Conservation (phyloP, 78 protist genomes). For the Polysphondylium violaceum region DNA sequence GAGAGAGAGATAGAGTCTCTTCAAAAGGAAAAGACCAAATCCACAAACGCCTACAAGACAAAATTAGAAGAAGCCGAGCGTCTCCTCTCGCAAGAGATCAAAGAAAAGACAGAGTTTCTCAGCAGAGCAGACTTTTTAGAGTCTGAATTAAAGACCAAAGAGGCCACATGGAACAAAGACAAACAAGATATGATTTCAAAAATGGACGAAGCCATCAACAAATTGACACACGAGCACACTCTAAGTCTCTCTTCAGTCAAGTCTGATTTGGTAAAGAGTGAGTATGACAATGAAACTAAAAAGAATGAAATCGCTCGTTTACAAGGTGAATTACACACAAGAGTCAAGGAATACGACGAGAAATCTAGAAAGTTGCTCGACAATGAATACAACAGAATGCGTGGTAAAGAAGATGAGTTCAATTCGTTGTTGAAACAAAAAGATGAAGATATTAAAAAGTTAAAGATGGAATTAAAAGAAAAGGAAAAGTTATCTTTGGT, state of each 20-base stretch:
- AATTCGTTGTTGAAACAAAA: neutral
- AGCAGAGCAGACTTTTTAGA: neutral
- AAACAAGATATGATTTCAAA: neutral
- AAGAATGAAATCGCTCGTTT: slow-evolving; percentile 31
- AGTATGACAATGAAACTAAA: slow-evolving; percentile 6
- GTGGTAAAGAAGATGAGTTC: slow-evolving; percentile 47
- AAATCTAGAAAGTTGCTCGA: slow-evolving; percentile 39
- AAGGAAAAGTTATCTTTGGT: slow-evolving; percentile 43
- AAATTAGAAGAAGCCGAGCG: slow-evolving; percentile 8
- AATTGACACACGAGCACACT: slow-evolving; percentile 38
- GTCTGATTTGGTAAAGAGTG: neutral
- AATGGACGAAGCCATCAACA: slow-evolving; percentile 16
- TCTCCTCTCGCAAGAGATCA: neutral
- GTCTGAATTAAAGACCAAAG: slow-evolving; percentile 39
- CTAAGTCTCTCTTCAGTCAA: neutral
- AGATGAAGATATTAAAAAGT: slow-evolving; percentile 65
- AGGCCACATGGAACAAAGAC: slow-evolving; percentile 3
- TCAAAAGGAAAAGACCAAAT: neutral
- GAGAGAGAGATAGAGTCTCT: neutral
- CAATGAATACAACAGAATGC: slow-evolving; percentile 34
- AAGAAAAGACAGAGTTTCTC: neutral
- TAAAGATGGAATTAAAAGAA: slow-evolving; percentile 34
- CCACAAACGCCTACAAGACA: neutral
- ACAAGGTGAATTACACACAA: slow-evolving; percentile 24
- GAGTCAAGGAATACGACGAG: slow-evolving; percentile 43